Conservation (phyloP, 208 protist genomes). For the Zelonia costaricensis region DNA sequence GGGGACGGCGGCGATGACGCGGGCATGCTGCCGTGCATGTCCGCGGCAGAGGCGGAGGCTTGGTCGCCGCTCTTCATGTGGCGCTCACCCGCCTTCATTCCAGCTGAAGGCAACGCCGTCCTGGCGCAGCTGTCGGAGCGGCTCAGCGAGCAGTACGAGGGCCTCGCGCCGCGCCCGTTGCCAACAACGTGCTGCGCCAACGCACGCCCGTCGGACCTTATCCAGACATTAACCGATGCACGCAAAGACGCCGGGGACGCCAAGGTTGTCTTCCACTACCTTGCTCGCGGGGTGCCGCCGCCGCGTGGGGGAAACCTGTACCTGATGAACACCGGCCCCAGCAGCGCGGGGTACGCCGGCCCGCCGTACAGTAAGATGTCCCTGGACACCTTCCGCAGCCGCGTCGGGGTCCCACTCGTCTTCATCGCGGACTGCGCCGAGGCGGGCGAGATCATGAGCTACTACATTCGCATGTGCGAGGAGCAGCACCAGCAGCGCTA, state of each 20-base stretch:
- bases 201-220: conserved; percentile 49
- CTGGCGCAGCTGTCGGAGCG: conserved; percentile 58
- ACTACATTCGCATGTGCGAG: conserved; percentile 61
- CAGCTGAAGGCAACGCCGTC: conserved; percentile 50
- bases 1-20: conserved; percentile 22
- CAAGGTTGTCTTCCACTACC: conserved; percentile 88
- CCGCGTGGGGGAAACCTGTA: conserved; percentile 54
- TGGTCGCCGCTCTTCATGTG: conserved; percentile 65
- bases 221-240: conserved; percentile 57
- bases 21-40: conserved; percentile 20
- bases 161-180: conserved; percentile 65
- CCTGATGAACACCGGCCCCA: conserved; percentile 36
- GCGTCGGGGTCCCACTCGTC: conserved; percentile 75
- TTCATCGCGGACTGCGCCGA: conserved; percentile 86
- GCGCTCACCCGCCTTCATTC: conserved; percentile 70
- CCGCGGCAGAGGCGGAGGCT: conserved; percentile 23
- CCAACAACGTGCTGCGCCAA: conserved; percentile 55
- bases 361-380: conserved; percentile 45
- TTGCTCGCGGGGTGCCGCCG: conserved; percentile 62
- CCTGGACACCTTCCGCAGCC: conserved; percentile 55
- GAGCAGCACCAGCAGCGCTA: conserved; percentile 64
- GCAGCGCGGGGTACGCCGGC: conserved; percentile 17
- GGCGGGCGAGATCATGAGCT: conserved; percentile 61
- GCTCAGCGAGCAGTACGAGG: conserved; percentile 74
- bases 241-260: conserved; percentile 62